These are phyloP conservation scores for Cyberlindnera nakhonratchasimensis DNA, from an alignment of 805 yeast genomes.

Conservation along the genomic window DNA sequence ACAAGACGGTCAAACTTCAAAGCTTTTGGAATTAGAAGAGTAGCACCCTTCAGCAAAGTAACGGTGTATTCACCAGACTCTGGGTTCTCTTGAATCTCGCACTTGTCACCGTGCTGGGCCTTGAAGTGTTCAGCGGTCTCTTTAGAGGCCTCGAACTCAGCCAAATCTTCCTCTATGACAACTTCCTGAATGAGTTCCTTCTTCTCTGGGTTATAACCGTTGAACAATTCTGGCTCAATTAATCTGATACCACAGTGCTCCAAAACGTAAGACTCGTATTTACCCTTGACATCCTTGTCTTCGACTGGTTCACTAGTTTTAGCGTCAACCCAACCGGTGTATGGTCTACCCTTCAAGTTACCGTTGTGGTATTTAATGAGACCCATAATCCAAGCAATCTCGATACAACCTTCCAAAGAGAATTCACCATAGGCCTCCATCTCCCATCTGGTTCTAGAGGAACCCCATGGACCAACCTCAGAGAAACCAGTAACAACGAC, in stretches of 20 bases:
- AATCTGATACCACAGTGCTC: conserved; percentile 96
- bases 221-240: conserved; percentile 91
- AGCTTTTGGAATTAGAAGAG: conserved; percentile 81
- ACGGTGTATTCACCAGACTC: conserved; percentile 93
- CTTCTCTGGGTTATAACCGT: conserved; percentile 92
- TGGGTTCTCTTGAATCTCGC: conserved; percentile 83
- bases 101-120: conserved; percentile 89
- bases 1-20: conserved; percentile 65
- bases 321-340: conserved; percentile 97
- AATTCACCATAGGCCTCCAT: conserved; percentile 96
- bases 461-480: conserved; percentile 99
- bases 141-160: conserved; percentile 91
- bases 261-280: conserved; percentile 84
- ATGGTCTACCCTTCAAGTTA: conserved; percentile 80
- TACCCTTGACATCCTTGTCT: conserved; percentile 87
- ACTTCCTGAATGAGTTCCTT: conserved; percentile 94
- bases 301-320: conserved; percentile 91
- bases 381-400: conserved; percentile 99
- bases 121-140: conserved; percentile 94
- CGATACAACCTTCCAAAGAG: conserved; percentile 95
- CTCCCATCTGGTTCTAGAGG: conserved; percentile 98
- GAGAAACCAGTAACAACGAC: conserved; percentile 97
- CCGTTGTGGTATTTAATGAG: conserved; percentile 94
- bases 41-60: conserved; percentile 87
- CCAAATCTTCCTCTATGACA: conserved; percentile 93